Conservation (phyloP, 1,139 yeast genomes). For the Wickerhamiella infanticola region DNA sequence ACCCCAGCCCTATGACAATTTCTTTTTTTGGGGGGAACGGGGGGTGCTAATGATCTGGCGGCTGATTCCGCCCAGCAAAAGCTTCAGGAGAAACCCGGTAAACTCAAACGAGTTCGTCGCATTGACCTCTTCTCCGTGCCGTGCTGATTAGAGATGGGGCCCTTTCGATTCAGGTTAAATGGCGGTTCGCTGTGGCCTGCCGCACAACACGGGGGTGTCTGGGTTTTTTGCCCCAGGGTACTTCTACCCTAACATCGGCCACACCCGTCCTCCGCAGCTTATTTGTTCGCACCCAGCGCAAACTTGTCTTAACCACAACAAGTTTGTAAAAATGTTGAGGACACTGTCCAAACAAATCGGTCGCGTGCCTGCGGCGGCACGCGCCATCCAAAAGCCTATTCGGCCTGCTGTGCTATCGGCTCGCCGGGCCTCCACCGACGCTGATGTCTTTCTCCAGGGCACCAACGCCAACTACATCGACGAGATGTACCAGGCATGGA, state of each 20-base stretch:
- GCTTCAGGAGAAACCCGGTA: no score
- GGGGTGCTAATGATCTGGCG: no score
- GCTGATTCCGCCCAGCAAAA: no score
- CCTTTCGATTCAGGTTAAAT: no score
- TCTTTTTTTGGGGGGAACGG: no score
- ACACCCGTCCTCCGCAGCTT: neutral
- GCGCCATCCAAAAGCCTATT: neutral
- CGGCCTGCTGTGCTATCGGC: neutral
- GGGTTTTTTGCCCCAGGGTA: neutral
- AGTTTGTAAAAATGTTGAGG: neutral
- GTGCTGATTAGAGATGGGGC: no score
- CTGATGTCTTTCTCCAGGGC: conserved; percentile 67
- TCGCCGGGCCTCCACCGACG: conserved; percentile 12
- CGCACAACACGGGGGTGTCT: no score
- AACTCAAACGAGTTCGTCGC: no score
- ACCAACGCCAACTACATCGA: conserved; percentile 86
- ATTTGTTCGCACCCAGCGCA: neutral
- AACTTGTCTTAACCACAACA: neutral
- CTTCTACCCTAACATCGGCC: neutral
- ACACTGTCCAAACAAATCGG: conserved; percentile 1
- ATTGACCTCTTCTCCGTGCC: no score
- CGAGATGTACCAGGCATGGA: conserved; percentile 96
- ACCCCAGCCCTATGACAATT: no score
- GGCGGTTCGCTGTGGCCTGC: no score
- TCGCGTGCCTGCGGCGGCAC: neutral